Evolutionary conservation across 805 yeast species (phyloP).

Genomic region (Trichomonascus vanleenenianus): DNA sequence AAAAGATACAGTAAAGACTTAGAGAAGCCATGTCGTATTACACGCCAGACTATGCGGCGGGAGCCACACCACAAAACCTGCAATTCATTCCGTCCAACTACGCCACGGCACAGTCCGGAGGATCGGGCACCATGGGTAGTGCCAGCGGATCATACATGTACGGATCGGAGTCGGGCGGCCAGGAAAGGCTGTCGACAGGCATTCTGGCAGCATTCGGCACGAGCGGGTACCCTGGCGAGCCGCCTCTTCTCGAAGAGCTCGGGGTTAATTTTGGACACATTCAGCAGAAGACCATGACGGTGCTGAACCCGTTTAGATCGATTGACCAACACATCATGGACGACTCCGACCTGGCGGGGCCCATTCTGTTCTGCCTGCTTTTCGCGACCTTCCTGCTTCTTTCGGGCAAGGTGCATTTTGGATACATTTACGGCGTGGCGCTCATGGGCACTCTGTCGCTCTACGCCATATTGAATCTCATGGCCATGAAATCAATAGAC

Average conservation of each 20-base stretch:
- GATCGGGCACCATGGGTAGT: slow-evolving; percentile 16
- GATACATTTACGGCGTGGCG: slow-evolving; percentile 95
- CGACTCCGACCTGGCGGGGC: slow-evolving; percentile 94
- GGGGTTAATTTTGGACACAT: slow-evolving; percentile 92
- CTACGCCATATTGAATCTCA: slow-evolving; percentile 76
- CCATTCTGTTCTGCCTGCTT: slow-evolving; percentile 75
- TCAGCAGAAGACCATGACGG: slow-evolving; percentile 71
- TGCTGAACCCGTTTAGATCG: slow-evolving; percentile 64
- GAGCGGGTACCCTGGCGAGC: slow-evolving; percentile 90
- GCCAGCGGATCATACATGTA: slow-evolving; percentile 11
- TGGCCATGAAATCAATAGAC: slow-evolving; percentile 50
- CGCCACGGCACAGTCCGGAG: slow-evolving; percentile 7
- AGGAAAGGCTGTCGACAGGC: slow-evolving; percentile 56
- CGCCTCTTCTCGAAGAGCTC: slow-evolving; percentile 82
- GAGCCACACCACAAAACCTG: slow-evolving; percentile 8
- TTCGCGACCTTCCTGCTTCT: slow-evolving; percentile 78
- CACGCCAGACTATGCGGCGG: slow-evolving; percentile 5
- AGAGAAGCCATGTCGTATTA: slow-evolving; percentile 12
- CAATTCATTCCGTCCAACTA: slow-evolving; percentile 18
- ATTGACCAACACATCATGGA: slow-evolving; percentile 69
- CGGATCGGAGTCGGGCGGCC: slow-evolving; percentile 10
- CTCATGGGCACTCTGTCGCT: slow-evolving; percentile 80
- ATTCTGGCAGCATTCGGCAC: slow-evolving; percentile 88
- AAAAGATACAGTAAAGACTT: neutral
- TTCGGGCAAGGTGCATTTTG: slow-evolving; percentile 91